Evolutionary conservation across 371 early-diverging fungal genomes (phyloP), one percentile per base, ranked within the genome.

Genomic region (Lichtheimia hyalospora): DNA sequence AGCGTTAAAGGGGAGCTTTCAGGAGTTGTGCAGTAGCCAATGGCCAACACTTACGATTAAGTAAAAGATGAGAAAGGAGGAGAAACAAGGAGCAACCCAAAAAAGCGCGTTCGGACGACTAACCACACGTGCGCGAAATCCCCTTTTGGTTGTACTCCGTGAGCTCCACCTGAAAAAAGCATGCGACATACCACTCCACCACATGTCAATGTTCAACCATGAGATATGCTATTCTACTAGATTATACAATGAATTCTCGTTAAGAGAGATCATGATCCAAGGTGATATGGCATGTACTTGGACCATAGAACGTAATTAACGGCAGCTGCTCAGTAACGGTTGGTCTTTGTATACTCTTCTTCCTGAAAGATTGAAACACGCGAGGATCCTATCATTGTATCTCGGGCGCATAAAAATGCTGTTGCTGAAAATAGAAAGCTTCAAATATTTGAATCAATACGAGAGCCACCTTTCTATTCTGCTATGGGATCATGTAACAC

Each of bases 341-440:
- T 27, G 65, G 65, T 0, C 1, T 56, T 7, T 12, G 46, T 13
- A 52, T 60, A 5, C 56, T 64, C 15, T 64, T 10, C 39, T 64
- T 13, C 58, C 58, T 20, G 65, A 60, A 20, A 44, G 44, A 21
- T 61, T 14, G 42, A 54, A 5, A 12, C 60, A 13, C 44, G 57
- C 6, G 54, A 66, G 24, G 41, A 53, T 18, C 28, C 23, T 16
- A 41, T 61, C 6, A 54, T 66, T 13, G 57, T 18, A 5, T 58
- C 55, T 4, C 61, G 61, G n/a, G n/a, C 39, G 25, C 23, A 39
- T 10, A 58, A 66, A 50, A 66, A 57, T 23, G 52, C 28, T 3
- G 61, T 57, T 7, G 23, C 52, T 3, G n/a, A 24, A 46, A 49
- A 52, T 6, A 48, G 28, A 14, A 41, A 40, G 7, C 34, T 60